Evolutionary conservation across 169 alveolate species (phyloP).

Genomic region (Eimeria necatrix): DNA sequence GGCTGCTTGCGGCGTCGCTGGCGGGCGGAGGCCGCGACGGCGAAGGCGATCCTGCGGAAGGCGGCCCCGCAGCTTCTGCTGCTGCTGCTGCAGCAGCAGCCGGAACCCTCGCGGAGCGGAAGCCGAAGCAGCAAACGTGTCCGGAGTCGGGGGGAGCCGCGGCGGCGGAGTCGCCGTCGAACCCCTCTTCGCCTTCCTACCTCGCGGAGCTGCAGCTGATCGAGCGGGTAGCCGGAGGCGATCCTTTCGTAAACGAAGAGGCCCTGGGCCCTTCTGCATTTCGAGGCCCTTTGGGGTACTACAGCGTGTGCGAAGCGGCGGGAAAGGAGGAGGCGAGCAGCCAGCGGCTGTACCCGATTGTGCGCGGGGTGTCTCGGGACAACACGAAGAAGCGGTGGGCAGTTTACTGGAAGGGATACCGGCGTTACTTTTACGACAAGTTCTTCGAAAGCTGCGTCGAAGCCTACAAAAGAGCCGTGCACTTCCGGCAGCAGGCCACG

Average conservation of each 20-base stretch:
- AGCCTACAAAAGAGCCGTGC: slow-evolving; percentile 78
- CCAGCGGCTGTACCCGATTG: slow-evolving; percentile 75
- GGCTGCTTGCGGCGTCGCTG: slow-evolving; percentile 31
- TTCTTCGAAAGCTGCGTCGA: slow-evolving; percentile 76
- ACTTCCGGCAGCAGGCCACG: slow-evolving; percentile 78
- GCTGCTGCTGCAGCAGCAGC: slow-evolving; percentile 16
- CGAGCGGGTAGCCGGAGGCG: slow-evolving; percentile 42
- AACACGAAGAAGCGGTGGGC: slow-evolving; percentile 82
- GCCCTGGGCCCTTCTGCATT: neutral
- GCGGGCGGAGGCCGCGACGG: slow-evolving; percentile 30
- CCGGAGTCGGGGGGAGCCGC: neutral
- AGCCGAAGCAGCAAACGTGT: neutral
- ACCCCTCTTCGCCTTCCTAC: slow-evolving; percentile 59
- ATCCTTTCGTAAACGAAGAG: slow-evolving; percentile 29
- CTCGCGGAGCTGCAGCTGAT: slow-evolving; percentile 71
- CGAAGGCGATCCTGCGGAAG: neutral
- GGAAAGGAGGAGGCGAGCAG: slow-evolving; percentile 15
- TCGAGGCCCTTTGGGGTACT: slow-evolving; percentile 59
- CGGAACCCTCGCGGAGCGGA: neutral
- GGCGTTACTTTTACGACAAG: slow-evolving; percentile 79
- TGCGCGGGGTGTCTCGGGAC: slow-evolving; percentile 81
- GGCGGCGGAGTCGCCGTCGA: slow-evolving; percentile 52
- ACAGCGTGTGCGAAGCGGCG: slow-evolving; percentile 77
- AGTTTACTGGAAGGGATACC: slow-evolving; percentile 80
- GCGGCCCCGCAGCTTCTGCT: neutral